Base-by-base conservation (phyloP, 2,329 filamentous ascomycete species). In the Cryphonectria carpinicola region DNA sequence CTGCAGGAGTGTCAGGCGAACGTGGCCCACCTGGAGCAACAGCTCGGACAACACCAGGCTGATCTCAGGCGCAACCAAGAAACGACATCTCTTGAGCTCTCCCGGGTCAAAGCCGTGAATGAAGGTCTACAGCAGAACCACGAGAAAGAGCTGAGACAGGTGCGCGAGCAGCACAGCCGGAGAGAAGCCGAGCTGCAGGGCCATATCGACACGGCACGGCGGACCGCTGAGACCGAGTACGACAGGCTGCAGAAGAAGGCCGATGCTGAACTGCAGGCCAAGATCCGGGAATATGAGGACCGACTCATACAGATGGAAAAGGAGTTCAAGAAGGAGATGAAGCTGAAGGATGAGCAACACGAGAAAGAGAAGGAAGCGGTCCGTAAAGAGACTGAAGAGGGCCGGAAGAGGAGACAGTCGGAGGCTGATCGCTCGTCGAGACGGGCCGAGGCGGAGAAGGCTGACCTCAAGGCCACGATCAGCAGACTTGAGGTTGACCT, bases 111-210 rank as follows among this genome's bases (percentile, higher is more conserved):
- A 71, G 75, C 80, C 49, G 86, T 91, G 74, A 93, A 93, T 69
- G 91, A 95, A 65, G 87, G 87, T 10, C 82, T 95, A 25, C 92
- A 93, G 75, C 85, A 85, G 63, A 87, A 89, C 46, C 92, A 96
- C 76, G 89, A 92, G 67, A 86, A 89, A 52, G 91, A 94, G 69
- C 74, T 91, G 8, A 84, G 84, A 78, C 88, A 83, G 65, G 72
- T 76, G 62, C 83, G 28, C 37, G 71, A 72, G 56, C 65, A 84
- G 72, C 81, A 87, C 70, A 82, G 85, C 65, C 77, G 84, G 4
- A 80, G 84, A 41, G 80, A 82, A 4, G 83, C 85, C 70, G 77
- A 86, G 35, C 82, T 72, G 10, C 72, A 73, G 28, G 67, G 62
- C 10, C 71, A 72, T 56, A 56, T 72, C 14, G 68, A 72, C 56